Evolutionary conservation across 768 basidiomycete genomes (phyloP).

Genomic region (Phylloporus scabripes): DNA sequence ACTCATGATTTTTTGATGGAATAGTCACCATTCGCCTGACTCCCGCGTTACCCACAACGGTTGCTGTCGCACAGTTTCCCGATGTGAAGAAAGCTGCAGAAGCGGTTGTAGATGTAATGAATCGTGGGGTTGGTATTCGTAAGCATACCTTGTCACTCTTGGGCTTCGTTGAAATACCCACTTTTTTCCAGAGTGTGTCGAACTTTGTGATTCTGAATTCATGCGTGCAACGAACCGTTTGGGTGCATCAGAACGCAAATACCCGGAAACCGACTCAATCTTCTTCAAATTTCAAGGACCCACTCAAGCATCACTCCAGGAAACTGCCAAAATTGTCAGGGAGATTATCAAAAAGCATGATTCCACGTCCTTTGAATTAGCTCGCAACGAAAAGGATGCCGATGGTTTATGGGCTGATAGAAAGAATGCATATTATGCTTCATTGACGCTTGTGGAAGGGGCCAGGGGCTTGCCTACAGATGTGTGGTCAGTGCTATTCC

Average conservation of each 20-base stretch:
- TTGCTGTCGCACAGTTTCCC: conserved; percentile 80
- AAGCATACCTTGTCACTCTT: conserved; percentile 24
- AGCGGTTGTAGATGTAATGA: conserved; percentile 68
- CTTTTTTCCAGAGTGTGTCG: conserved; percentile 64
- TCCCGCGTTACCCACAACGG: conserved; percentile 75
- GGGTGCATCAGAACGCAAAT: conserved; percentile 49
- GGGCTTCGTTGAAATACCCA: neutral
- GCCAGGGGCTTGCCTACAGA: conserved; percentile 65
- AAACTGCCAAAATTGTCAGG: conserved; percentile 56
- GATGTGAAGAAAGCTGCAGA: conserved; percentile 67
- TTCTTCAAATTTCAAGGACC: conserved; percentile 88
- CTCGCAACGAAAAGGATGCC: conserved; percentile 59
- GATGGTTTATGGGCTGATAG: conserved; percentile 67
- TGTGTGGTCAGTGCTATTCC: conserved; percentile 49
- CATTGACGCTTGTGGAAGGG: conserved; percentile 52
- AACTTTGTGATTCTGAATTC: conserved; percentile 69
- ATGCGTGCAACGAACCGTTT: conserved; percentile 58
- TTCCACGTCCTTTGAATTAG: conserved; percentile 61
- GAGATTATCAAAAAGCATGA: conserved; percentile 58
- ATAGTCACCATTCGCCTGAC: conserved; percentile 76
- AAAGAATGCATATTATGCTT: conserved; percentile 59
- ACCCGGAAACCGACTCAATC: conserved; percentile 61
- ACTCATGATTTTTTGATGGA: neutral
- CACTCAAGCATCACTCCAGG: conserved; percentile 50
- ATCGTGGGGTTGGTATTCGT: conserved; percentile 74